A percentile compares a stretch with the other conserved stretches of the same genome.
These are phyloP conservation scores for Fusarium phyllophilum DNA, from an alignment of 2,329 filamentous ascomycete genomes.

Conservation along the genomic window DNA sequence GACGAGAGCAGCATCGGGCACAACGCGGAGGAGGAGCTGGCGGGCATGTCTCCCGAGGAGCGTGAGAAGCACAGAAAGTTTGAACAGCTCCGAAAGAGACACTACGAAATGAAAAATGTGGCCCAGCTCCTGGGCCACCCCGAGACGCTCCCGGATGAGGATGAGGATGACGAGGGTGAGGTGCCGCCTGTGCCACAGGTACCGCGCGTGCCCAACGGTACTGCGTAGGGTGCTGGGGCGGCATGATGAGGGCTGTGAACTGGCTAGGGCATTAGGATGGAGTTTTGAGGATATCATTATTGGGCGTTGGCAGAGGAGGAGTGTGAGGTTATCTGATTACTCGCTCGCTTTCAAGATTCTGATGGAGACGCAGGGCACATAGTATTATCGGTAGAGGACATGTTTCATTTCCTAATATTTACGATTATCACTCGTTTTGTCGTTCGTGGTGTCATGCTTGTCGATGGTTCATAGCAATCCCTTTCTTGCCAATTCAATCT, in stretches of 20 bases:
- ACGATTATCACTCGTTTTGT: not conserved
- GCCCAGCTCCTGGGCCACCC: conserved; percentile 85
- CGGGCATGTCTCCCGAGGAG: conserved; percentile 74
- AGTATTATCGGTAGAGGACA: conserved; percentile 25
- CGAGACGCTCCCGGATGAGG: conserved; percentile 68
- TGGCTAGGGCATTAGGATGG: conserved; percentile 29
- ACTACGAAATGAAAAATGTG: conserved; percentile 98
- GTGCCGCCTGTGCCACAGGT: conserved; percentile 55
- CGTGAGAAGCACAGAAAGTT: conserved; percentile 92
- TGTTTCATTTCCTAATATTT: conserved; percentile 34
- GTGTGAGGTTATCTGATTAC: conserved; percentile 19
- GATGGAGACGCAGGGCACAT: conserved; percentile 24
- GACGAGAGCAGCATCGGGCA: conserved; percentile 66
- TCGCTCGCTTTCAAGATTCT: conserved; percentile 33
- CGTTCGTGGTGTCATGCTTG: not conserved
- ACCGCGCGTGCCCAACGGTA: conserved; percentile 56
- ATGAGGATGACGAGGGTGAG: conserved; percentile 67
- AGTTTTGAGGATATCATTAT: conserved; percentile 45
- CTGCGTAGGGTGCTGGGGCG: conserved; percentile 38
- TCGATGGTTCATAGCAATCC: conserved; percentile 64
- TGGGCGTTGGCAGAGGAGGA: conserved; percentile 41
- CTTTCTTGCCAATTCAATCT: conserved; percentile 83
- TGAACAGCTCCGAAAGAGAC: conserved; percentile 90
- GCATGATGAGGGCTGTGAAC: conserved; percentile 18
- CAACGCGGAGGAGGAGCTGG: conserved; percentile 65